These are phyloP conservation scores for Thalassiosira mediterranea DNA, from an alignment of 352 stramenopile genomes.

Conservation along the genomic window DNA sequence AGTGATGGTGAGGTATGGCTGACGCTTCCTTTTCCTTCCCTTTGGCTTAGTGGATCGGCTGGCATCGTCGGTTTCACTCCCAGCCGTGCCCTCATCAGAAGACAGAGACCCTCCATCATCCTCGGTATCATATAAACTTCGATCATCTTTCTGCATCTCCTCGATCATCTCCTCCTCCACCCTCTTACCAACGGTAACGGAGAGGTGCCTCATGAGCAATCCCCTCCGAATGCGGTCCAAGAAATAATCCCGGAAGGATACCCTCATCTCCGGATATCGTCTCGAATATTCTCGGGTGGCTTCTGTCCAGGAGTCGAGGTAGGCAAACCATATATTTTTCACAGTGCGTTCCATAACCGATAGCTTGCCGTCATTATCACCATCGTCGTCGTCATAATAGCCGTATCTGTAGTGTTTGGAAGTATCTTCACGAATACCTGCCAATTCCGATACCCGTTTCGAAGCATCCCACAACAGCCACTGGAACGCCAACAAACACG, in stretches of 20 bases:
- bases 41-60: slow-evolving; percentile 8
- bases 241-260: slow-evolving; percentile 78
- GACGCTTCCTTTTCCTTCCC: slow-evolving; percentile 30
- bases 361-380: slow-evolving; percentile 7
- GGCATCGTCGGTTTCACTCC: slow-evolving; percentile 14
- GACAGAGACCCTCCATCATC: slow-evolving; percentile 12
- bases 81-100: slow-evolving; percentile 1
- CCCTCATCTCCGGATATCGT: slow-evolving; percentile 71
- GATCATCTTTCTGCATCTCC: slow-evolving; percentile 37
- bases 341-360: slow-evolving; percentile 44
- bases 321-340: slow-evolving; percentile 64
- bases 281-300: slow-evolving; percentile 50
- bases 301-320: slow-evolving; percentile 66
- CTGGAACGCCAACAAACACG: slow-evolving; percentile 68
- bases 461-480: slow-evolving; percentile 59
- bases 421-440: slow-evolving; percentile 33
- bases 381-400: slow-evolving; percentile 20
- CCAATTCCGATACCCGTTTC: slow-evolving; percentile 46
- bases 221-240: slow-evolving; percentile 23
- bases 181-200: slow-evolving; percentile 43
- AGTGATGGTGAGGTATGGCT: slow-evolving; percentile 25
- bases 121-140: slow-evolving; percentile 23
- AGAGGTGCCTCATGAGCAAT: slow-evolving; percentile 52
- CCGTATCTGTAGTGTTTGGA: slow-evolving; percentile 1
- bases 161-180: slow-evolving; percentile 57